Evolutionary conservation across 345 rosid genomes (phyloP), one percentile per base, ranked within the genome.

Genomic region (Iberis pinnata): DNA sequence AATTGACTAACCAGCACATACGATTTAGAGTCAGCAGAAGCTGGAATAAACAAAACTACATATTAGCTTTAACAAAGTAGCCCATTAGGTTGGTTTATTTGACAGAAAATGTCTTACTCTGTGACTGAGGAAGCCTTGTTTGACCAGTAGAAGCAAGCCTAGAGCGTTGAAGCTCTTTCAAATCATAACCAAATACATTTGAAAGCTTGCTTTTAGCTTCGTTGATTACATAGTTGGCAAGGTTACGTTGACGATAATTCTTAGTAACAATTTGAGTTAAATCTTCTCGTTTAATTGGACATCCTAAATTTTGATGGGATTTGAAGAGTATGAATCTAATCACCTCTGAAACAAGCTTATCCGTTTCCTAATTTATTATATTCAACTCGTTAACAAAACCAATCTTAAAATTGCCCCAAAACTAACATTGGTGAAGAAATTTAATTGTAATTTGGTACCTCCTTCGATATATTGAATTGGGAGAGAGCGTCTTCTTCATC

Each of bases 271-370:
- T 70, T 58, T 84, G 98, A 58, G 87, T 78, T 56, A 92, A 79
- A 36, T 92, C 98, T 31, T 88, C 98, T 39, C 98, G 67, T 73
- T 81, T 88, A 35, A 92, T 77, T 2, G 95, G 95, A 48, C 88
- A 81, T 3, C 98, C 96, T 8, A 82, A 75, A 68, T 65, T 84
- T 52, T 84, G 89, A 49, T 84, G 88, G 1, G 80, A 76, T 64
- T 80, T 90, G 64, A 90, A 90, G 11, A 90, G 74, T 60, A 82
- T 53, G 52, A 78, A 78, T 43, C 98, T 87, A 6, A 90, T 78
- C 58, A 82, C 85, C 73, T 90, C 98, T 1, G 83, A 80, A 15
- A 87, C 95, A 46, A 87, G 84, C 82, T 90, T 90, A 71, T 87
- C 98, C 67, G 76, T 78, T 71, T 87, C 98, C 90, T 69, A 13